Percentiles rank a stretch among this genome's conserved stretches.
Conservation (phyloP, 345 rosid species). For the Hibiscus tridactylites region DNA sequence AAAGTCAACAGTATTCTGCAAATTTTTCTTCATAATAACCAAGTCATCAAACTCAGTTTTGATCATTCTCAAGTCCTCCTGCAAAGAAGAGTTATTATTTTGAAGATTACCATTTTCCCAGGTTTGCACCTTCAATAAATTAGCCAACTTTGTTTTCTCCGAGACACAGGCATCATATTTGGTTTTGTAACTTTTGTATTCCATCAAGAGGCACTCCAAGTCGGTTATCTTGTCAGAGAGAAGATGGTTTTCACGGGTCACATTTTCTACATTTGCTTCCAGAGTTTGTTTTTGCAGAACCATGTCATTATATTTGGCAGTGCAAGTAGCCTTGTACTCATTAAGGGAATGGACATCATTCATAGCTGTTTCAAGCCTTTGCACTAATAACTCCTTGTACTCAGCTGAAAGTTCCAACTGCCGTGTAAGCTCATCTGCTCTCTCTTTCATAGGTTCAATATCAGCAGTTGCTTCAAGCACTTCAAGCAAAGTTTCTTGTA, state of each 20-base stretch:
- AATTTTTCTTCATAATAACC: constrained; percentile 34
- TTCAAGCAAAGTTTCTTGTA: constrained; percentile 57
- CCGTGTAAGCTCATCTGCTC: constrained; percentile 38
- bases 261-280: constrained; percentile 43
- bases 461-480: constrained; percentile 30
- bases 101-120: constrained; percentile 44
- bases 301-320: constrained; percentile 49
- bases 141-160: constrained; percentile 58
- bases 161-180: constrained; percentile 46
- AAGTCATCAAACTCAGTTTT: constrained; percentile 37
- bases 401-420: constrained; percentile 60
- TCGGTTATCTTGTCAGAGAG: constrained; percentile 60
- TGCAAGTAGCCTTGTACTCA: constrained; percentile 45
- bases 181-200: constrained; percentile 39
- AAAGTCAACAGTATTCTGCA: constrained; percentile 35
- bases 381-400: constrained; percentile 49
- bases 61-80: constrained; percentile 43
- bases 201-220: constrained; percentile 51
- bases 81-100: constrained; percentile 34
- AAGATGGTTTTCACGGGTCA: constrained; percentile 49
- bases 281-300: constrained; percentile 50
- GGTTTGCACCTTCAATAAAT: constrained; percentile 49
- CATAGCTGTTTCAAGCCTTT: constrained; percentile 54
- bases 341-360: constrained; percentile 57
- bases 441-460: constrained; percentile 36